Evolutionary conservation across 352 stramenopile genomes (phyloP).

Genomic region (Phytophthora macrochlamydospora): DNA sequence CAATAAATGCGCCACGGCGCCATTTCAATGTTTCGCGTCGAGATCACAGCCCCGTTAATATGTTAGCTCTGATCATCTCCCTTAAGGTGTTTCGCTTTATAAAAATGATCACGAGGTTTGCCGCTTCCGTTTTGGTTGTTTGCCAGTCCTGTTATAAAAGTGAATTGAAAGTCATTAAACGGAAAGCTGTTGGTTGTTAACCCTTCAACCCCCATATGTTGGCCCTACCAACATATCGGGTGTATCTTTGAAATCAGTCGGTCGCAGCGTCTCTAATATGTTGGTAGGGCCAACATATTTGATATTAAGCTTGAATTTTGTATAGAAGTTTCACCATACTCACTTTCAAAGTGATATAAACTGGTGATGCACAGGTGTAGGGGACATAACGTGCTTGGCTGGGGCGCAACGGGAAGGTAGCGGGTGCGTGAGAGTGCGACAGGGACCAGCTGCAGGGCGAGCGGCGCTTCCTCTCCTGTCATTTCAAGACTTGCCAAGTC

Average conservation of each 20-base stretch:
- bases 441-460: background rate
- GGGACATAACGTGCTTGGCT: background rate
- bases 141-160: too few relatives aligned
- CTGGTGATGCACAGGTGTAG: background rate
- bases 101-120: too few relatives aligned
- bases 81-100: too few relatives aligned
- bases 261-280: too few relatives aligned
- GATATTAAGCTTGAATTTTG: background rate
- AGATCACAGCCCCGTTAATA: too few relatives aligned
- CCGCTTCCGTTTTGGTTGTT: too few relatives aligned
- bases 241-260: background rate
- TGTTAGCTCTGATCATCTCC: too few relatives aligned
- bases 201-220: constrained; percentile 1
- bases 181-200: background rate
- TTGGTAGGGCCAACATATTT: background rate
- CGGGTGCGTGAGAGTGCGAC: background rate
- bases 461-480: background rate
- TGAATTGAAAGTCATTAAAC: too few relatives aligned
- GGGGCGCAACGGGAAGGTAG: background rate
- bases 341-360: background rate
- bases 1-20: too few relatives aligned
- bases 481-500: background rate
- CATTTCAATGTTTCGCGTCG: too few relatives aligned
- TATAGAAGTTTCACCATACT: background rate
- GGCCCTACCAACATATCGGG: background rate